Conservation (phyloP, 108 stramenopile genomes). For the Cyclotella atomus region DNA sequence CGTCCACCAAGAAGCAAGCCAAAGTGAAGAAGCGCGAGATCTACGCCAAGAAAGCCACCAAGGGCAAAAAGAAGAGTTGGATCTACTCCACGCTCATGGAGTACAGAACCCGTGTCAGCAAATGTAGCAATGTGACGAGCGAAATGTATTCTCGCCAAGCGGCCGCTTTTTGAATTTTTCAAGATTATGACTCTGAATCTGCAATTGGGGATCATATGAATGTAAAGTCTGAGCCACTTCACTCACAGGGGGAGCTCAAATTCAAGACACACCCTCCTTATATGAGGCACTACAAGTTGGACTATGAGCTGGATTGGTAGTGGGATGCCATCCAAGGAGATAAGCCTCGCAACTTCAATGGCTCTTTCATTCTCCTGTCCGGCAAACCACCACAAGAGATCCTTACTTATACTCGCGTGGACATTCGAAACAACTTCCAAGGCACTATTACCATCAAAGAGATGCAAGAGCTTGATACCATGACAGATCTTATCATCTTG, state of each 20-base stretch:
- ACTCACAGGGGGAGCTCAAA: neutral
- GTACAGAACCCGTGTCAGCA: neutral
- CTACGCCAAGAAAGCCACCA: neutral
- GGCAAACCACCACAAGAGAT: neutral
- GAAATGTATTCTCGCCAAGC: neutral
- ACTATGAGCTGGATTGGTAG: neutral
- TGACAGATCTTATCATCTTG: neutral
- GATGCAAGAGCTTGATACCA: neutral
- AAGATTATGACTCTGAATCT: neutral
- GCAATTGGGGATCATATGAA: neutral
- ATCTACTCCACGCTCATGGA: neutral
- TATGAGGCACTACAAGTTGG: neutral
- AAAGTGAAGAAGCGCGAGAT: neutral
- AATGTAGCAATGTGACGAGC: neutral
- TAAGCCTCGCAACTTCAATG: neutral
- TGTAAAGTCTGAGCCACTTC: neutral
- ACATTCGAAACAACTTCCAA: neutral
- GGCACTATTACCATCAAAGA: neutral
- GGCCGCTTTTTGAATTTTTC: neutral
- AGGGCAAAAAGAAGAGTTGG: neutral
- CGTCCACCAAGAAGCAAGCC: constrained; percentile 2
- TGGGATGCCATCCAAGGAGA: neutral
- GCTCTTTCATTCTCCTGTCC: neutral
- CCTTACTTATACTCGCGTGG: neutral
- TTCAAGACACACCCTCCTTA: neutral